These are phyloP conservation scores for Saccharomycopsis microspora DNA, from an alignment of 805 yeast species.

Conservation along the genomic window DNA sequence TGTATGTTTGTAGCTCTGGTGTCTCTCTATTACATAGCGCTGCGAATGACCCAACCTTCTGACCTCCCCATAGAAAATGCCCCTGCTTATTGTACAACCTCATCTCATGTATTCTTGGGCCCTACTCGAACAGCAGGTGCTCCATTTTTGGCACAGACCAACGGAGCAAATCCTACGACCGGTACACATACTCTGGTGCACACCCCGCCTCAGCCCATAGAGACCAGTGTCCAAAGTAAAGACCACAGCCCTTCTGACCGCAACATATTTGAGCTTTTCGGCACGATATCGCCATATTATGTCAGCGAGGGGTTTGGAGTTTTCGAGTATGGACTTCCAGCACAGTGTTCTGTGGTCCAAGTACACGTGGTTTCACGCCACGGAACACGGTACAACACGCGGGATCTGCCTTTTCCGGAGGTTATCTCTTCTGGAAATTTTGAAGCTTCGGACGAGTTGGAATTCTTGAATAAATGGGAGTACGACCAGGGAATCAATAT, in stretches of 20 bases:
- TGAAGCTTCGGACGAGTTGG: constrained; percentile 33
- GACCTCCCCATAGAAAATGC: too few relatives aligned
- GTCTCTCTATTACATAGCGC: background rate
- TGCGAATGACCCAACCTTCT: too few relatives aligned
- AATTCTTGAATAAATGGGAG: constrained; percentile 37
- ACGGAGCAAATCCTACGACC: constrained; percentile 3
- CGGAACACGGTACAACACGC: constrained; percentile 67
- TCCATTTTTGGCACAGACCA: constrained; percentile 14
- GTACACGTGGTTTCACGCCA: constrained; percentile 67
- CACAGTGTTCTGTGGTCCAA: constrained; percentile 44
- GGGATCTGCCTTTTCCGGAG: constrained; percentile 20
- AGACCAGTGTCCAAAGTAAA: constrained; percentile 15
- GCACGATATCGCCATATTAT: constrained; percentile 18
- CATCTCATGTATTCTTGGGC: constrained; percentile 8
- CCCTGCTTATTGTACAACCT: too few relatives aligned
- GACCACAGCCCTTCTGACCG: constrained; percentile 13
- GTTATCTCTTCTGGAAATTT: constrained; percentile 19
- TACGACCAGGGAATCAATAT: constrained; percentile 15
- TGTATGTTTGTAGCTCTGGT: background rate
- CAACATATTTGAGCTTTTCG: constrained; percentile 17
- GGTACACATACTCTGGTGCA: constrained; percentile 10
- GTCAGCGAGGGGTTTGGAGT: constrained; percentile 18
- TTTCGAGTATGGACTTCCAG: constrained; percentile 18
- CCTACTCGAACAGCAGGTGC: constrained; percentile 15
- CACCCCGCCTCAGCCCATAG: constrained; percentile 16